Conservation (phyloP, 805 yeast genomes). For the Cyberlindnera maritima region DNA sequence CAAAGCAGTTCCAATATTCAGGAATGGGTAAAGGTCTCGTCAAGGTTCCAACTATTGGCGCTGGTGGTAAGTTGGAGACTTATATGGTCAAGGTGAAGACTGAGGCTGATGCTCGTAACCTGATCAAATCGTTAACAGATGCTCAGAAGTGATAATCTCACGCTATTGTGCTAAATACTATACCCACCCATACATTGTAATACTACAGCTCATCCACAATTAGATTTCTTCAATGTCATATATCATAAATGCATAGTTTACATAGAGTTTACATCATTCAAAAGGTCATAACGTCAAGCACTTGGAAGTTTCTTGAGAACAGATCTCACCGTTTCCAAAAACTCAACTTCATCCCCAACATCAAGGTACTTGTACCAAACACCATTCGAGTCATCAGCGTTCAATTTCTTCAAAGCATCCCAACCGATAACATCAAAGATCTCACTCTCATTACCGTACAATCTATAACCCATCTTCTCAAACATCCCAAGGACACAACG, state of each 20-base stretch:
- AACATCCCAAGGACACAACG: constrained; percentile 54
- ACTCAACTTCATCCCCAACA: constrained; percentile 50
- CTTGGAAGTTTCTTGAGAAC: constrained; percentile 30
- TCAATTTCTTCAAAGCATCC: constrained; percentile 29
- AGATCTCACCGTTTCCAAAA: constrained; percentile 40
- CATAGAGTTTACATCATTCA: not conserved
- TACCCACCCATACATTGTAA: not conserved
- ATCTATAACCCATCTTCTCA: constrained; percentile 44
- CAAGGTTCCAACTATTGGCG: constrained; percentile 58
- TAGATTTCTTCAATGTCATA: not conserved
- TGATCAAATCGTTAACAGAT: constrained; percentile 34
- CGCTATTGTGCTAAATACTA: not conserved
- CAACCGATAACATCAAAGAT: constrained; percentile 40
- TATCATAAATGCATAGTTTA: constrained; percentile 1
- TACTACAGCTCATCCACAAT: not conserved
- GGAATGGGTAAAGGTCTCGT: constrained; percentile 65
- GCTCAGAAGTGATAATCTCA: constrained; percentile 11
- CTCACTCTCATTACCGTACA: constrained; percentile 51
- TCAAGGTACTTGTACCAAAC: constrained; percentile 36
- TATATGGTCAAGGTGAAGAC: constrained; percentile 78
- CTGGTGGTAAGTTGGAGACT: constrained; percentile 57
- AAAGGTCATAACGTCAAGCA: not conserved
- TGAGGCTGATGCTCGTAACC: constrained; percentile 58
- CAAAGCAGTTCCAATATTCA: constrained; percentile 56
- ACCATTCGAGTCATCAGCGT: constrained; percentile 12